A percentile compares a stretch with the other conserved stretches of the same genome.
Evolutionary conservation across 352 stramenopile species (phyloP).

Genomic region (Thraustochytrium sp.): DNA sequence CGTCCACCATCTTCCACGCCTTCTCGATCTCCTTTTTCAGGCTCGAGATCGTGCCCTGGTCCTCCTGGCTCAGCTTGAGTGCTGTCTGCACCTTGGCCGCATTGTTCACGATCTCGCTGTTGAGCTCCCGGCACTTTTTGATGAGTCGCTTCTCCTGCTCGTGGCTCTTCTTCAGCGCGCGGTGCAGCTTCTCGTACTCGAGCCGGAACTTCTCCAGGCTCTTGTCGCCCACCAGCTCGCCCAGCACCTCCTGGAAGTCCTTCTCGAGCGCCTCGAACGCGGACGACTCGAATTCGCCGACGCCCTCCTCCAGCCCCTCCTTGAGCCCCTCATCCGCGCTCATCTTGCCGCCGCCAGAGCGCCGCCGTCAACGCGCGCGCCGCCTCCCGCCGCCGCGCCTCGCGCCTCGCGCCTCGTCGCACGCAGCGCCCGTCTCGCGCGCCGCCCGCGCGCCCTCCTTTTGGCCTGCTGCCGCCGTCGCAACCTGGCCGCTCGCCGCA

Average conservation of each 20-base stretch:
- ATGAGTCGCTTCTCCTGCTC: conserved; percentile 89
- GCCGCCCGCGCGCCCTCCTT: too few relatives aligned
- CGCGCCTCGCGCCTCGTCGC: too few relatives aligned
- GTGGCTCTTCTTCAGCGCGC: conserved; percentile 83
- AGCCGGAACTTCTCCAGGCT: conserved; percentile 83
- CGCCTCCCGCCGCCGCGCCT: too few relatives aligned
- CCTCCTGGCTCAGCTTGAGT: conserved; percentile 86
- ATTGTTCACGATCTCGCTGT: conserved; percentile 91
- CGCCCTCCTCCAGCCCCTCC: not conserved
- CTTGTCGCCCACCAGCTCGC: conserved; percentile 81
- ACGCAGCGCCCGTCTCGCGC: too few relatives aligned
- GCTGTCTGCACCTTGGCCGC: conserved; percentile 88
- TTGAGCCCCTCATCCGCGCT: not conserved
- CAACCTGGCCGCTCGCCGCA: too few relatives aligned
- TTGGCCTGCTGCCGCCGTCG: too few relatives aligned
- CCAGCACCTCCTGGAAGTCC: conserved; percentile 84
- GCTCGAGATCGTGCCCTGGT: conserved; percentile 80
- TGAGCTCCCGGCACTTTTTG: conserved; percentile 88
- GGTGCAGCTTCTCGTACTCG: conserved; percentile 91
- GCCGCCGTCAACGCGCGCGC: too few relatives aligned
- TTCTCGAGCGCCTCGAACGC: conserved; percentile 78
- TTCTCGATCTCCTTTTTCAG: conserved; percentile 94
- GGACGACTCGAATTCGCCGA: conserved; percentile 46
- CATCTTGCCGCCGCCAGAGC: not conserved
- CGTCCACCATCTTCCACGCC: conserved; percentile 87